Evolutionary conservation across 2,329 filamentous ascomycete species (phyloP), one percentile per base, ranked within the genome.

Genomic region (Epichloe elymi): DNA sequence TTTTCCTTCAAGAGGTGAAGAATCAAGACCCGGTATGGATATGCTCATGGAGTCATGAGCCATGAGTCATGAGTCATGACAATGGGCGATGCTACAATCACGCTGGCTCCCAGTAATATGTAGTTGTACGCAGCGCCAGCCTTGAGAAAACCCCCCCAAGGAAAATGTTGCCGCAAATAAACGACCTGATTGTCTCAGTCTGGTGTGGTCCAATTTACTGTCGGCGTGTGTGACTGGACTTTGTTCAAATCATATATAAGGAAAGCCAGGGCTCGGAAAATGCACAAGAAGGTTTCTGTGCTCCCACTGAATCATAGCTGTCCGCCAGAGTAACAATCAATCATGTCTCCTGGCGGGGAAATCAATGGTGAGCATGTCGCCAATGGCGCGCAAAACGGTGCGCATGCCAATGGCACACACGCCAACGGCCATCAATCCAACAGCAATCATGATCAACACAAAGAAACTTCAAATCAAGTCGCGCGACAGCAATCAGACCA

Each of bases 361-460:
- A 26, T 14, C 30, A 46, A 46, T 43, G 48, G 48, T 17, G 51
- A 47, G 14, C 19, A 40, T 33, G 38, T 17, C 35, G 19, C 15
- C 23, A 45, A 47, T 15, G 47, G 42, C 40, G 35, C 36, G 36
- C 49, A 60, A 48, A 63, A 64, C 40, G 60, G 63, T 23, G 39
- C 40, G 8, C 36, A 54, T 26, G 47, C 43, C 48, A 58, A 56
- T 35, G 61, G 59, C 12, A 44, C 58, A 15, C 51, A 57, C 30
- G 46, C 50, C 23, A 53, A 53, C 20, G 46, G 35, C 26, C 51
- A 54, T 12, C 26, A 12, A 33, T 23, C 52, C 37, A 54, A 54
- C 20, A 38, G 33, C 26, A 52, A 52, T 17, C 55, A 50, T 8
- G 33, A 14, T 36, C 40, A 43, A 55, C n/a, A 48, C n/a, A 50